Evolutionary conservation across 495 filamentous ascomycete species (phyloP), one percentile per base, ranked within the genome.

Genomic region (Xylaria longipes): DNA sequence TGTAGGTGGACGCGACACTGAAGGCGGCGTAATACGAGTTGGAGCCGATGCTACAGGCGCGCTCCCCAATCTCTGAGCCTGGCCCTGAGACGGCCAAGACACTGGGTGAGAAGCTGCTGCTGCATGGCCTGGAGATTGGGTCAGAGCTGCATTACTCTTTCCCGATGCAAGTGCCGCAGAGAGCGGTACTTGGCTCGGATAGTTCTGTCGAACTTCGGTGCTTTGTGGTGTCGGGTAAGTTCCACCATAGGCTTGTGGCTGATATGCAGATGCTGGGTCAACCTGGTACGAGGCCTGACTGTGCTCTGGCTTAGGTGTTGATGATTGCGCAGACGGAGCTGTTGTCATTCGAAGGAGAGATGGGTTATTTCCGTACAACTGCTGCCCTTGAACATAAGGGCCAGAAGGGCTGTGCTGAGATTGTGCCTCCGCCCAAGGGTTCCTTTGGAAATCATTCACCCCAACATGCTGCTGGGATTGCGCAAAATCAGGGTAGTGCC

Each of bases 341-440:
- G 68, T 17, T 20, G 58, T 17, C 25, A 64, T 50, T 12, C 68
- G 58, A 3, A 64, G 15, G 6, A 45, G 27, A 31, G 58, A 29
- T 17, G 48, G 29, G 11, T 64, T 56, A 20, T 70, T 70, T 12
- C n/a, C 11, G 29, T 71, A 66, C 52, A 66, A 43, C 35, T 60
- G 62, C 52, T 71, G 69, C n/a, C 69, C 69, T 57, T 71, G 60
- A 35, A 27, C 39, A 58, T 71, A 71, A 45, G 60, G 61, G 31
- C n/a, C 64, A 5, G 45, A 15, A 31, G 50, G 17, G 37, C 20
- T 33, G 15, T 66, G 61, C 37, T 71, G 69, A 5, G 68, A 7
- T 41, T 48, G 56, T 48, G 57, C 31, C 46, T 50, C 69, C 1
- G 45, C 22, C 68, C 68, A 70, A 33, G 68, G 45, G 17, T 37